Base-by-base conservation (phyloP, 2,329 filamentous ascomycete species). In the Penicillium thymicola region DNA sequence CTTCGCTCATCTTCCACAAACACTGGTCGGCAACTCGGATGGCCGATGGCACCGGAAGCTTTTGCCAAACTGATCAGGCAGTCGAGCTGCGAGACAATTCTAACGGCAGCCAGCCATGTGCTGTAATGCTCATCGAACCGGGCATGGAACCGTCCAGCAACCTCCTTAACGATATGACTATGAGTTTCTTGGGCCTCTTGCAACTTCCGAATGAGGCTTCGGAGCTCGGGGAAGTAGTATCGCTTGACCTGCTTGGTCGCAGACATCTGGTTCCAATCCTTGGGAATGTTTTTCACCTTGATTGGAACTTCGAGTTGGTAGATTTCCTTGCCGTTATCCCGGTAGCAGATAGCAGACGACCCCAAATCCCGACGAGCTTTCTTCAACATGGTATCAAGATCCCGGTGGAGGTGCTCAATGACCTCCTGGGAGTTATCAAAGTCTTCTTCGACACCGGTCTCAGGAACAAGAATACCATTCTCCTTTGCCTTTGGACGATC, bases 151-250 rank as follows among this genome's bases (percentile, higher is more conserved):
- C 92, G 85, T 25, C 84, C 82, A 0, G 90, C 85, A 32, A 97
- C 90, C 49, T 95, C 90, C 64, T 93, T 92, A 50, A 93, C 85
- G 38, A 97, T 89, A 68, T 99, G 93, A 4, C 87, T 87, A 73
- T 97, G 94, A 0, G 86, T 94, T 73, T 99, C 94, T 70, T 96
- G 92, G 1, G 92, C 90, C 76, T 99, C 94, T 70, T 96, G 94
- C 18, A 97, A 81, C 65, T 91, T 84, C 48, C 93, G 88, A 23
- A 99, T 92, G 2, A 97, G 83, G 28, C 83, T 81, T 14, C 89
- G 89, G 14, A 97, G 82, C 67, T 96, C 89, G 1, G 87, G 83
- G 65, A 92, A 96, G 77, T 97, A 99, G 79, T 93, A 99, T 0
- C 94, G 88, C 75, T 96, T 97, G 68, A 95, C 89, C 55, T 88